Base-by-base conservation (phyloP, 2,329 filamentous ascomycete genomes). In the Talaromyces sp. region DNA sequence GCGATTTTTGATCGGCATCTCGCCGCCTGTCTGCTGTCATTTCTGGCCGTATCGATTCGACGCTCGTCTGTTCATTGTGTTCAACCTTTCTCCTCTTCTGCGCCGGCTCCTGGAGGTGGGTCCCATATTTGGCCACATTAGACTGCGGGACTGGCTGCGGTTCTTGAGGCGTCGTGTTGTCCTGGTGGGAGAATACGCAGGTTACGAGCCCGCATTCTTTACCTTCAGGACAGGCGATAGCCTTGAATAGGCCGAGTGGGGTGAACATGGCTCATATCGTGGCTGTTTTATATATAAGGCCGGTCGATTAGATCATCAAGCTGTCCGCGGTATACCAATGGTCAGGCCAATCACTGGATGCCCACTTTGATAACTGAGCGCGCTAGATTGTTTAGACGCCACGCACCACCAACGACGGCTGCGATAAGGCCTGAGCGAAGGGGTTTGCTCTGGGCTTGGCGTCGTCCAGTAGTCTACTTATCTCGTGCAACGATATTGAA, bases 151-250 rank as follows among this genome's bases (percentile, higher is more conserved):
- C 44, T 52, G 22, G 49, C 25, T 55, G 30, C 6, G 10, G 36
- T 27, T 57, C 15, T 10, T 49, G 49, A 49, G 52, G 6, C 9
- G 57, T 25, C 15, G 59, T 8, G n/a, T 47, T 47, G 15, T 68
- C 59, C 59, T 79, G 71, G 71, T 88, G 85, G 13, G 74, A 77
- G 72, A 87, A 88, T 22, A 87, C 80, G 73, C 85, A 88, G 64
- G 80, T 80, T 15, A 82, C 74, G 13, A 87, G 73, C 32, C 72
- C 68, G 72, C 85, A 88, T 62, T 72, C 64, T 30, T 72, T 67
- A 15, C 78, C 78, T 64, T 79, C 75, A 9, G 85, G 85, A 70
- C 85, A 88, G 30, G 75, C 67, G 49, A 84, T 73, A 49, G 74
- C 72, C 62, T 79, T 81, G 73, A 85, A 85, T 8, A 84, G 71